These are phyloP conservation scores for Chytriomyces sp. DNA, from an alignment of 192 early-diverging fungal species.

Conservation along the genomic window DNA sequence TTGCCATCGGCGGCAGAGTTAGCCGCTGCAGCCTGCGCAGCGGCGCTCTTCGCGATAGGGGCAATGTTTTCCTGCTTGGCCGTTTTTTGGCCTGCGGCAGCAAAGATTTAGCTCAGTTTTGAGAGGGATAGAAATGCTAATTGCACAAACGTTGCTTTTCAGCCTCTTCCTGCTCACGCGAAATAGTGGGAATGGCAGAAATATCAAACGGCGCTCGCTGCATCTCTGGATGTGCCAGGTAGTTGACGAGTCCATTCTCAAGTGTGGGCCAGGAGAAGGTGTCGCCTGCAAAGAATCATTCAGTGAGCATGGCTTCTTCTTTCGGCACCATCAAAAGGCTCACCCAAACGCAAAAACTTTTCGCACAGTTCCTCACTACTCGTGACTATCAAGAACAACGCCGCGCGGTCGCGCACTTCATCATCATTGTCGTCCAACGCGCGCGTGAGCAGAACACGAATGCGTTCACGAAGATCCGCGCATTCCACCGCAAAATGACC, in stretches of 20 bases:
- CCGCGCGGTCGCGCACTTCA: slow-evolving; percentile 95
- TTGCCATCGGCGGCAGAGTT: slow-evolving; percentile 1
- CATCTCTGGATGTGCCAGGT: slow-evolving; percentile 69
- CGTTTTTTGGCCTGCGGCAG: slow-evolving; percentile 35
- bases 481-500: slow-evolving; percentile 89
- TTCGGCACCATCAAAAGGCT: slow-evolving; percentile 15
- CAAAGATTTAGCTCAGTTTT: neutral
- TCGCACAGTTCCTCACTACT: slow-evolving; percentile 63
- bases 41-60: slow-evolving; percentile 17
- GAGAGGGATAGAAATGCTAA: neutral
- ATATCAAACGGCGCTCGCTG: slow-evolving; percentile 76
- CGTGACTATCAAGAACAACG: slow-evolving; percentile 82
- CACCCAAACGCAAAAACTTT: slow-evolving; percentile 83
- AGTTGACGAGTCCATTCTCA: slow-evolving; percentile 85
- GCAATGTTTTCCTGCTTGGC: slow-evolving; percentile 39
- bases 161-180: slow-evolving; percentile 83
- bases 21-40: slow-evolving; percentile 11
- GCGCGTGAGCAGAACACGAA: slow-evolving; percentile 78
- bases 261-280: slow-evolving; percentile 83
- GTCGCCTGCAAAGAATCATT: slow-evolving; percentile 58
- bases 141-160: slow-evolving; percentile 59
- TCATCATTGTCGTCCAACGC: slow-evolving; percentile 98
- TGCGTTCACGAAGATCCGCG: slow-evolving; percentile 69
- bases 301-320: slow-evolving; percentile 1
- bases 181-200: slow-evolving; percentile 74